These are phyloP conservation scores for Cordyceps javanica DNA, from an alignment of 2,329 filamentous ascomycete species.

Conservation along the genomic window DNA sequence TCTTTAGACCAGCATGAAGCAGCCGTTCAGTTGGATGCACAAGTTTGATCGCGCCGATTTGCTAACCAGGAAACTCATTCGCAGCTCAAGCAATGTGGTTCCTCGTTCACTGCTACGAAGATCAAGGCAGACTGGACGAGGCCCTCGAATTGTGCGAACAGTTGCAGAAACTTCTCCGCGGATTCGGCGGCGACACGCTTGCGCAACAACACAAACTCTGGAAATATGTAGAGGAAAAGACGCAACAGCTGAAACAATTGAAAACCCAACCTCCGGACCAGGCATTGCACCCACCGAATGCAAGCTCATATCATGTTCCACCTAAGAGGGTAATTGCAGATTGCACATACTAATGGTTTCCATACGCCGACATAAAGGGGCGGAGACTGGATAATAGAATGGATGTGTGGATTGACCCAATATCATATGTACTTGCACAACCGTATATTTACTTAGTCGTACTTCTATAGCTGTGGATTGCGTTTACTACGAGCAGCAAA, in stretches of 20 bases:
- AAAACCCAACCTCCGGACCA: not conserved
- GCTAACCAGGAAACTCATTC: not conserved
- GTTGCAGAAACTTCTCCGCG: not conserved
- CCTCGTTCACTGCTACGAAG: slow-evolving; percentile 3
- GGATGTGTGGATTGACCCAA: no score
- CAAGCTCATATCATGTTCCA: not conserved
- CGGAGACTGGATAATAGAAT: not conserved
- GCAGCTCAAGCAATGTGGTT: slow-evolving; percentile 6
- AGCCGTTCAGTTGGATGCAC: not conserved
- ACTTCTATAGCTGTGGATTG: not conserved
- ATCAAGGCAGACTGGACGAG: not conserved
- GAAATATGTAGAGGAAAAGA: no score
- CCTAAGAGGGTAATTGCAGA: not conserved
- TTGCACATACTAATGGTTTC: not conserved
- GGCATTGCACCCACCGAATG: not conserved
- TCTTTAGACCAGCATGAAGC: no score
- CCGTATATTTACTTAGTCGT: not conserved
- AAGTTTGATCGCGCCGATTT: not conserved
- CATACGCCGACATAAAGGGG: no score
- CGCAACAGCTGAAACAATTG: not conserved
- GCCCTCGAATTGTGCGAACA: not conserved
- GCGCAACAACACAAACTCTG: not conserved
- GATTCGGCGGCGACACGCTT: not conserved
- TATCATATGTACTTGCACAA: not conserved
- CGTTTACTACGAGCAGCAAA: no score